Evolutionary conservation across 2,329 filamentous ascomycete genomes (phyloP), one percentile per base, ranked within the genome.

Genomic region (Pyricularia sp.): DNA sequence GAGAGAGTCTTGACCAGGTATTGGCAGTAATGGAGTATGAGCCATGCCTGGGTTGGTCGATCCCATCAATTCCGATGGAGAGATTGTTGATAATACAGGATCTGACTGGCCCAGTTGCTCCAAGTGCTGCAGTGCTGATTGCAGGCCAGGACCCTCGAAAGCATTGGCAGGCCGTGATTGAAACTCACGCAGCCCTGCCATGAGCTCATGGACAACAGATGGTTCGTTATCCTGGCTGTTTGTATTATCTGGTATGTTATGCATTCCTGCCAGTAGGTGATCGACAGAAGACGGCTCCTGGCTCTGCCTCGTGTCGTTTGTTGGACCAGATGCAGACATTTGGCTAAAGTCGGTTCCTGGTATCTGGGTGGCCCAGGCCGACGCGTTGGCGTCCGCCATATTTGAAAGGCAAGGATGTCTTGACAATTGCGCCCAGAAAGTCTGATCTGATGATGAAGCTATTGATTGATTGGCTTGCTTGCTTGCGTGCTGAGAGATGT

Each of bases 11-110:
- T 59, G 59, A 63, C 10, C 42, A 61, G 10, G 66, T 36, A n/a
- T 59, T 33, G 42, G 20, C 42, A 50, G 42, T 50, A 50, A 50
- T n/a, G 42, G 20, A 50, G 42, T 50, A 5, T 50, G 42, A 23
- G 61, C 50, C n/a, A 69, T 69, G 20, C 36, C 68, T 14, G 50
- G 23, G 7, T 65, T 63, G 20, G 69, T 68, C 1, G 69, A 65
- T 10, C 66, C 42, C 17, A 69, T 33, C 4, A 71, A 66, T 3
- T 67, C 68, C 14, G 69, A 70, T 14, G 70, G 70, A 3, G 70
- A 68, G 42, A 70, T 69, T 6, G 70, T 70, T 2, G 59, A 36
- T 26, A 26, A 17, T 26, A 61, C n/a, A 26, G 58, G n/a, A 61
- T 61, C 58, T 61, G 58, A 10, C 25, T 61, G 58, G n/a, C 58